Evolutionary conservation across 106 monocot species (phyloP), one percentile per base, ranked within the genome.

Genomic region (Chionographis japonica): DNA sequence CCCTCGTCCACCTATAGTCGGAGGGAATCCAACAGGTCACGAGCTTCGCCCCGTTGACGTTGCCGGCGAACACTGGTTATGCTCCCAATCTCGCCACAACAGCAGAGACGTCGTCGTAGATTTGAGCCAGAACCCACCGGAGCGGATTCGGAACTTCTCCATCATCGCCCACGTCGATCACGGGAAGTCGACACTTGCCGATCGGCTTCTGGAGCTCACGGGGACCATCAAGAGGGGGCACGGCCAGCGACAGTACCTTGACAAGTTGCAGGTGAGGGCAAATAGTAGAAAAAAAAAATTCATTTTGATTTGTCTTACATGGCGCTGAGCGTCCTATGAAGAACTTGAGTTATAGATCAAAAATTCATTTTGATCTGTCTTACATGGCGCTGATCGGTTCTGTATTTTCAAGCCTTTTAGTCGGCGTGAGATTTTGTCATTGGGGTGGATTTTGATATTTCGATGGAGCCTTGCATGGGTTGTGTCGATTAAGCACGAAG

Each of bases 221-320:
- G 88, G 81, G 4, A 94, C 94, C 49, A 98, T 98, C 65, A 93
- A 88, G 81, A 85, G 79, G 62, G 98, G 98, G 52, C 93, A 68
- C 40, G 93, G 98, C 10, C 98, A 98, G 72, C 93, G 93, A 10
- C 98, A 98, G 68, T 98, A 98, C 76, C 90, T 98, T 39, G 98
- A 93, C 67, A 98, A 90, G 74, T 69, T 98, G 54, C 98, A 98
- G 86, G 97, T 97, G 3, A 41, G 64, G 19, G 27, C 27, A 27
- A 27, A 27, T 27, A 27, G 27, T 27, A 27, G 27, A n/a, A n/a
- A n/a, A n/a, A n/a, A n/a, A n/a, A n/a, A n/a, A 27, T 27, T 27
- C 27, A 27, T 27, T 27, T 27, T 27, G 27, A 27, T 27, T 1
- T 27, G 27, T 27, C 27, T 27, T 27, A 27, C 27, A 27, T 27